phyloP scores from a whole-genome alignment of 1,139 yeast species.

The Zygosaccharomyces sapae region DNA sequence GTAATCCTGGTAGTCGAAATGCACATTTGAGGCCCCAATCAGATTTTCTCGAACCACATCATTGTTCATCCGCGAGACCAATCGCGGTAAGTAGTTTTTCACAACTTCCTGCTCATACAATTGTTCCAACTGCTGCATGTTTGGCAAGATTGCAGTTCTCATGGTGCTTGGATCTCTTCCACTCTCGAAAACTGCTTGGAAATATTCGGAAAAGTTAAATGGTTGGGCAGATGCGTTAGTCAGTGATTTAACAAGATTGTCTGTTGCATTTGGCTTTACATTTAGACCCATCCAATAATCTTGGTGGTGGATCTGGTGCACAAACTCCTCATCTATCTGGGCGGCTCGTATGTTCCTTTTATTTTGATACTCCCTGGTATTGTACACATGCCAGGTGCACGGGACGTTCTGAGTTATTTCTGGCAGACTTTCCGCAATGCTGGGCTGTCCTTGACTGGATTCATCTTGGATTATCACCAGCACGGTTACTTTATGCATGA shows the following conservation, averaged over 20 bases:
- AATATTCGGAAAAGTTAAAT: conserved; percentile 27
- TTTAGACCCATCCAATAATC: conserved; percentile 54
- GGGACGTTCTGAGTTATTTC: too few relatives aligned
- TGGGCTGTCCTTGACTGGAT: conserved; percentile 5
- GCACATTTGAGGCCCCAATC: conserved; percentile 31
- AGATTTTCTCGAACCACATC: conserved; percentile 32
- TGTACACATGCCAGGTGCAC: conserved; percentile 34
- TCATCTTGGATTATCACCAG: conserved; percentile 22
- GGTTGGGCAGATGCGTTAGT: conserved; percentile 27
- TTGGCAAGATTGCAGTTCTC: conserved; percentile 41
- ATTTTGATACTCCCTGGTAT: conserved; percentile 18
- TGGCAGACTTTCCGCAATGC: conserved; percentile 18
- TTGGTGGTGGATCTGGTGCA: conserved; percentile 44
- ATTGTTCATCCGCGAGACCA: conserved; percentile 16
- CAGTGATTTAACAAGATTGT: conserved; percentile 39
- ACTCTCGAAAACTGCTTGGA: conserved; percentile 45
- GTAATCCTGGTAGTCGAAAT: conserved; percentile 43
- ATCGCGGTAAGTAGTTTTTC: conserved; percentile 26
- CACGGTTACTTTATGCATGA: conserved; percentile 17
- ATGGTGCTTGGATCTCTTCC: conserved; percentile 52
- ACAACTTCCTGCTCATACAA: conserved; percentile 35
- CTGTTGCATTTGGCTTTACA: conserved; percentile 46
- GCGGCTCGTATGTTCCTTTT: conserved; percentile 38
- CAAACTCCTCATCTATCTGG: conserved; percentile 39
- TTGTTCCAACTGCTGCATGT: conserved; percentile 37